Evolutionary conservation across 2,329 filamentous ascomycete genomes (phyloP), one percentile per base, ranked within the genome.

Genomic region (Tolypocladium endophyticum): DNA sequence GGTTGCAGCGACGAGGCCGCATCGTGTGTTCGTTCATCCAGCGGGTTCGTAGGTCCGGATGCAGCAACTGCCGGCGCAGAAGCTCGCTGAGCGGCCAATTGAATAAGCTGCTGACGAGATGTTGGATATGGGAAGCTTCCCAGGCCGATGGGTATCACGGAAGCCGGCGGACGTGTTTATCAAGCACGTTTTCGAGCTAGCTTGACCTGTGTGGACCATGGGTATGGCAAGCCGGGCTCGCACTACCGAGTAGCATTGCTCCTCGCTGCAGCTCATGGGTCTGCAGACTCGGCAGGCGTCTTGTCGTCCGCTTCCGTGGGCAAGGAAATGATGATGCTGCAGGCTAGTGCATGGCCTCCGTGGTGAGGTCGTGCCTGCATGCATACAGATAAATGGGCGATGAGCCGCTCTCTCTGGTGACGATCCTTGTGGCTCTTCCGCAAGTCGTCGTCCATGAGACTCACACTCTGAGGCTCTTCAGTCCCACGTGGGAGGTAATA

Each of bases 371-470:
- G 50, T n/a, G 3, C 18, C n/a, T 12, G 50, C 30, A 3, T 30
- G 14, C 18, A 5, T 9, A 36, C 35, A 12, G 35, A 53, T 35
- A 53, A n/a, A 35, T 23, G 30, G 20, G 14, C 9, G 28, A 20
- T 2, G 28, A n/a, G 30, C 1, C 50, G 50, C 50, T 16, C 28
- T 16, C 16, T 52, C 47, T 33, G 28, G n/a, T 4, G n/a, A n/a
- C n/a, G n/a, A n/a, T n/a, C n/a, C n/a, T n/a, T n/a, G 3, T 1
- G 5, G 28, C 3, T 11, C 2, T 35, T 8, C 18, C 3, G 4
- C 30, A 30, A 14, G 9, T 14, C 23, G 1, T 5, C 14, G 20
- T 28, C n/a, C n/a, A n/a, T 35, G 18, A 6, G 6, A 18, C 3
- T 18, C 18, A 23, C 20, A 20, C 23, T 30, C 33, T 20, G 25